These are phyloP conservation scores for Pichia scutulata DNA, from an alignment of 805 yeast species.

Conservation along the genomic window DNA sequence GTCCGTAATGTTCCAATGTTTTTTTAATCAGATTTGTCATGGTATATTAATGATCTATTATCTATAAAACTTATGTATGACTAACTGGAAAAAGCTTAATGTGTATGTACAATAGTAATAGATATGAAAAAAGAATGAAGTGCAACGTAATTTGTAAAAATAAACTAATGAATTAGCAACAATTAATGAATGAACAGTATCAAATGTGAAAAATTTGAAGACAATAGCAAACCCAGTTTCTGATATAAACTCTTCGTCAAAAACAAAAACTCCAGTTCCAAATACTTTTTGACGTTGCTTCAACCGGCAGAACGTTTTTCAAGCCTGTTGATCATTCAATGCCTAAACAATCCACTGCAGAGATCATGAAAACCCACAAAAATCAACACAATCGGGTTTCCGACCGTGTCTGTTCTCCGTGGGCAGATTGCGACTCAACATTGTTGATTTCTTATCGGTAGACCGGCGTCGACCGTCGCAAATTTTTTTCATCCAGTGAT, in stretches of 20 bases:
- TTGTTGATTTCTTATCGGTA: not conserved
- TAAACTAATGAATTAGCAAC: not conserved
- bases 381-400: not conserved
- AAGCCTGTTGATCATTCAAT: not conserved
- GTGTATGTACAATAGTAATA: too few relatives aligned
- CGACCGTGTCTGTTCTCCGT: not conserved
- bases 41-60: not conserved
- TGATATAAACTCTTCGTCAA: not conserved
- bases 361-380: not conserved
- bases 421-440: not conserved
- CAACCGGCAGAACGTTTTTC: not conserved
- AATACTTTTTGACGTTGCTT: not conserved
- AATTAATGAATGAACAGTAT: too few relatives aligned
- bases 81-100: not conserved
- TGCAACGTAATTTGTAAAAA: not conserved
- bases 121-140: not conserved
- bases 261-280: not conserved
- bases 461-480: not conserved
- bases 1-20: slow-evolving; percentile 13
- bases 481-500: not conserved
- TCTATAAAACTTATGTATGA: too few relatives aligned
- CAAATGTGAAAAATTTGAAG: not conserved
- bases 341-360: not conserved
- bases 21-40: not conserved
- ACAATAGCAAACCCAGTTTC: not conserved